Conservation (phyloP, 2,329 filamentous ascomycete genomes). For the Calonectria hongkongensis region DNA sequence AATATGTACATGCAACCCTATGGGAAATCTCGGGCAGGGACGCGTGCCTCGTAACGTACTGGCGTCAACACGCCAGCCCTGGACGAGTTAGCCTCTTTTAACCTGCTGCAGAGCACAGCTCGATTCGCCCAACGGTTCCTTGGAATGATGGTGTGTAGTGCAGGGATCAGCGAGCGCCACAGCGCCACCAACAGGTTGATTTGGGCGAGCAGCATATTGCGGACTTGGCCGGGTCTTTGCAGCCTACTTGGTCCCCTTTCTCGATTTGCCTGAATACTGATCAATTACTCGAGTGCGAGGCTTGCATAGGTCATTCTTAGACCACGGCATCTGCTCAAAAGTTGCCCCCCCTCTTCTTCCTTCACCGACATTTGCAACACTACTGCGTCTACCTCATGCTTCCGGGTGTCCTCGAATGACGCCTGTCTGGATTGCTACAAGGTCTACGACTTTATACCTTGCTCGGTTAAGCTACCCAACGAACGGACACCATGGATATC, state of each 20-base stretch:
- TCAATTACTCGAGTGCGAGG: neutral
- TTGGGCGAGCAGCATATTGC: neutral
- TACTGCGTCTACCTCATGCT: neutral
- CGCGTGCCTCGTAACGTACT: neutral
- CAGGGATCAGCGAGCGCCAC: slow-evolving; percentile 21
- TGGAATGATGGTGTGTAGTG: slow-evolving; percentile 18
- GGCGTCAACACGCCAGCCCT: slow-evolving; percentile 2
- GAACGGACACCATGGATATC: slow-evolving; percentile 15
- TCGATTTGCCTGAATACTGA: neutral
- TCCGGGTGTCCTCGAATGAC: neutral
- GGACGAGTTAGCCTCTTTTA: slow-evolving; percentile 7
- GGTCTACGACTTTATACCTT: slow-evolving; percentile 6
- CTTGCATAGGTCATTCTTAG: slow-evolving; percentile 14
- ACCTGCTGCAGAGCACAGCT: neutral
- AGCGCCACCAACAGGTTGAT: neutral
- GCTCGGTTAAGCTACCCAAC: slow-evolving; percentile 3
- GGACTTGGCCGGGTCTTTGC: slow-evolving; percentile 1
- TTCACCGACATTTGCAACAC: slow-evolving; percentile 2
- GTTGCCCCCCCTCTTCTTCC: neutral
- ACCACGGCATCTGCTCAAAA: slow-evolving; percentile 8
- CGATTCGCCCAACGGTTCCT: slow-evolving; percentile 1
- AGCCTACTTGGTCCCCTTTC: slow-evolving; percentile 1
- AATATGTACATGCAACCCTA: neutral
- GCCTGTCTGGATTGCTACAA: neutral
- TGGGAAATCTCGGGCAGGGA: neutral